Evolutionary conservation across 1,284 basidiomycete species (phyloP).

Genomic region (Microbotryomycetes sp.): DNA sequence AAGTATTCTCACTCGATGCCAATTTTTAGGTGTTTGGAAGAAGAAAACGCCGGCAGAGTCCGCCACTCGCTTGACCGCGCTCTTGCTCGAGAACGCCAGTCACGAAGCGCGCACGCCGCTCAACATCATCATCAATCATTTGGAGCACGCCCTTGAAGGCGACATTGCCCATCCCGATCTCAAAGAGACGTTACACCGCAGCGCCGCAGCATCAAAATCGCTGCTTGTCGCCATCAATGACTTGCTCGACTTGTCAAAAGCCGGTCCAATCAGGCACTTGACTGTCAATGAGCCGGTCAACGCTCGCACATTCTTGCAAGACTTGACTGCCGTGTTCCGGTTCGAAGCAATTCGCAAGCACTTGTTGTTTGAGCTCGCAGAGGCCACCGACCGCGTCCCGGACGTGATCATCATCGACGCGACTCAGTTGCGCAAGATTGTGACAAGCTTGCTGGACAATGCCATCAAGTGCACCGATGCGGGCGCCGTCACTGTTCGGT

Average conservation of each 20-base stretch:
- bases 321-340: neutral
- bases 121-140: neutral
- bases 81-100: neutral
- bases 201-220: neutral
- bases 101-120: neutral
- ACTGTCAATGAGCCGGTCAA: neutral
- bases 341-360: neutral
- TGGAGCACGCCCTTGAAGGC: neutral
- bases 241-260: neutral
- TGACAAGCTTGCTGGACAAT: neutral
- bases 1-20: no score
- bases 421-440: neutral
- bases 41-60: neutral
- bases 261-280: neutral
- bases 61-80: neutral
- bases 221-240: neutral
- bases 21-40: neutral
- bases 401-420: neutral
- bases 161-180: neutral
- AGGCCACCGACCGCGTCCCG: neutral
- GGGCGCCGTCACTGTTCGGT: neutral
- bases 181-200: neutral
- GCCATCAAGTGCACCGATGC: neutral
- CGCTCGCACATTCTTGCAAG: neutral
- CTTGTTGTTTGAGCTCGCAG: neutral